Percentiles rank a stretch among this genome's conserved stretches.
phyloP scores from a whole-genome alignment of 768 basidiomycete species.

The Scleroderma citrinum region DNA sequence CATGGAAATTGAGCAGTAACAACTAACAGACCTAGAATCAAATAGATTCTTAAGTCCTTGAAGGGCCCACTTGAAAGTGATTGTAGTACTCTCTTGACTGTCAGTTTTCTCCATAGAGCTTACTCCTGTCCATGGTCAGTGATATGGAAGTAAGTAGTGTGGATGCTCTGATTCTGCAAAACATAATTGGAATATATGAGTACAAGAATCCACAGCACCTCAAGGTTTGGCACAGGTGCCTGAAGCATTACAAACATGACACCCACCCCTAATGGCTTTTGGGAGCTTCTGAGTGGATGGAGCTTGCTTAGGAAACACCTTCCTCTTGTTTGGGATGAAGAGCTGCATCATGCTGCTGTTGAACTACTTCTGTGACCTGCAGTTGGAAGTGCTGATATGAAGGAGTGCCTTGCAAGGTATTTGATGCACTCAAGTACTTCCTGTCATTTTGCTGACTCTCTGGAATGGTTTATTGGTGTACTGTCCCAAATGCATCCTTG shows the following conservation, averaged over 20 bases:
- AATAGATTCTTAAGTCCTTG: slow-evolving; percentile 66
- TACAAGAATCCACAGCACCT: not conserved
- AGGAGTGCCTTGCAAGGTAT: slow-evolving; percentile 27
- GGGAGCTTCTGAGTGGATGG: slow-evolving; percentile 86
- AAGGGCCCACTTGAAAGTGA: slow-evolving; percentile 76
- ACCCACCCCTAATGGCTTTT: no score
- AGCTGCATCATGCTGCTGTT: slow-evolving; percentile 65
- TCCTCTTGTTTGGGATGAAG: slow-evolving; percentile 61
- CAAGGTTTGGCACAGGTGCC: not conserved
- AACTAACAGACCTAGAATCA: slow-evolving; percentile 53
- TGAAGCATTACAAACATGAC: no score
- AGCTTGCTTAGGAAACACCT: slow-evolving; percentile 62
- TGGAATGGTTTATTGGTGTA: slow-evolving; percentile 45
- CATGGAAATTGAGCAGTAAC: not conserved
- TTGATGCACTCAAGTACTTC: slow-evolving; percentile 62
- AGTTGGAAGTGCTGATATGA: not conserved
- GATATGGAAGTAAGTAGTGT: not conserved
- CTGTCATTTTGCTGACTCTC: slow-evolving; percentile 65
- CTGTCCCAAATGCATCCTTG: slow-evolving; percentile 14
- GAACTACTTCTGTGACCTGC: slow-evolving; percentile 59
- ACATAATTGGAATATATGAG: no score
- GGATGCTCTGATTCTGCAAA: not conserved
- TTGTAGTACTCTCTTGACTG: slow-evolving; percentile 46
- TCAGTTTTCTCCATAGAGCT: slow-evolving; percentile 30
- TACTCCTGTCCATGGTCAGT: no score